phyloP scores from a whole-genome alignment of 169 alveolate genomes.

The Amoebophrya sp. region DNA sequence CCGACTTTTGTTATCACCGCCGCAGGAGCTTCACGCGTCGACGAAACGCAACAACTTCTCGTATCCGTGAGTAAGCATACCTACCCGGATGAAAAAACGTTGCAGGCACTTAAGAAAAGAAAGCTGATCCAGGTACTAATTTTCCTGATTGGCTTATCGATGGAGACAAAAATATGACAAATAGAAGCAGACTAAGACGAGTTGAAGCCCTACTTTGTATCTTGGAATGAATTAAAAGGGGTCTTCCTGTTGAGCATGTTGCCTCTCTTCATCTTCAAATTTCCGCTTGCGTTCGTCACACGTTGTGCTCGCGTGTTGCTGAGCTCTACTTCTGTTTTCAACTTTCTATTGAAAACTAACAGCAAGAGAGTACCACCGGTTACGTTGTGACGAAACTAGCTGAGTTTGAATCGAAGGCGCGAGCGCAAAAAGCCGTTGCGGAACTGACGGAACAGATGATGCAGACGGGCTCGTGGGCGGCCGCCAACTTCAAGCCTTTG shows the following conservation, averaged over 20 bases:
- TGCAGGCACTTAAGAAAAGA: conserved; percentile 51
- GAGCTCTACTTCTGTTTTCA: neutral
- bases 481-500: conserved; percentile 44
- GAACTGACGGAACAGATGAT: conserved; percentile 23
- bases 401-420: conserved; percentile 32
- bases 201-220: too few relatives aligned
- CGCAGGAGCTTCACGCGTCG: neutral
- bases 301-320: too few relatives aligned
- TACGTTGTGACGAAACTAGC: conserved; percentile 37
- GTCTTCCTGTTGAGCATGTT: too few relatives aligned
- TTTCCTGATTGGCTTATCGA: conserved; percentile 55
- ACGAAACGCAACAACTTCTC: neutral
- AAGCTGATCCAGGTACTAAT: conserved; percentile 42
- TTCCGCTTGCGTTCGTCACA: too few relatives aligned
- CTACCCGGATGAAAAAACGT: neutral
- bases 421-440: conserved; percentile 32
- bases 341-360: neutral
- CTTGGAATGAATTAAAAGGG: too few relatives aligned
- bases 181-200: too few relatives aligned
- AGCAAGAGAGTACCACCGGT: conserved; percentile 32
- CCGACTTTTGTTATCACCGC: neutral
- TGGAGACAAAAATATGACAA: conserved; percentile 74
- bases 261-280: too few relatives aligned
- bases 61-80: neutral
- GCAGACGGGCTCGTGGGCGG: neutral